phyloP scores from a whole-genome alignment of 208 protist genomes.

The Naegleria lovaniensis region DNA sequence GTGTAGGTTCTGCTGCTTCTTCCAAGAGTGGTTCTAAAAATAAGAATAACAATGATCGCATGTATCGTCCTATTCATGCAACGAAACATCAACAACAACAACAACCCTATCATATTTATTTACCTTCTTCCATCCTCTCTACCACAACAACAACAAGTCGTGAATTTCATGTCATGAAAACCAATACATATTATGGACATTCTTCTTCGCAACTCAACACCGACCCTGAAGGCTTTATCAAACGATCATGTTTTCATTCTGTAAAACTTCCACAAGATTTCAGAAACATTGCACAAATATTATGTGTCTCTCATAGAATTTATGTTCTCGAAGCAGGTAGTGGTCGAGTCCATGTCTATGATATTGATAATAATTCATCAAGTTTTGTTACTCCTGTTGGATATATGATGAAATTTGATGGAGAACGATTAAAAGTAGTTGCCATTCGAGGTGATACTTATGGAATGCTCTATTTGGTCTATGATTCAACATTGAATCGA shows the following conservation, averaged over 20 bases:
- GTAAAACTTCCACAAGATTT: background rate
- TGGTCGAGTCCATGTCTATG: background rate
- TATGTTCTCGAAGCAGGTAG: background rate
- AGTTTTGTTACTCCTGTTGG: background rate
- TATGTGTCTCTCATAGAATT: background rate
- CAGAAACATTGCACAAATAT: background rate
- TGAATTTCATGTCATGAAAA: too few species aligned
- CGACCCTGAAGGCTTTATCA: background rate
- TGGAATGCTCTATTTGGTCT: background rate
- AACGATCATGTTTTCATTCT: background rate
- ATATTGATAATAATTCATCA: too few species aligned
- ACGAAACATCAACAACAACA: too few species aligned
- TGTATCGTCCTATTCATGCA: too few species aligned
- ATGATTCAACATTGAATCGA: background rate
- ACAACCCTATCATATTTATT: too few species aligned
- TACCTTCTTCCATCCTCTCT: too few species aligned
- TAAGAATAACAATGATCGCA: too few species aligned
- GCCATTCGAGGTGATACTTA: background rate
- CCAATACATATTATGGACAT: too few species aligned
- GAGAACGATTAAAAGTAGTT: background rate
- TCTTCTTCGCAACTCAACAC: background rate
- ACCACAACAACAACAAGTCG: too few species aligned
- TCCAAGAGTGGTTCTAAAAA: too few species aligned
- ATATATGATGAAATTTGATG: background rate
- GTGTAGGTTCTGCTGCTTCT: too few species aligned